phyloP scores from a whole-genome alignment of 1,139 yeast species.

The Wickerhamomyces sp. region DNA sequence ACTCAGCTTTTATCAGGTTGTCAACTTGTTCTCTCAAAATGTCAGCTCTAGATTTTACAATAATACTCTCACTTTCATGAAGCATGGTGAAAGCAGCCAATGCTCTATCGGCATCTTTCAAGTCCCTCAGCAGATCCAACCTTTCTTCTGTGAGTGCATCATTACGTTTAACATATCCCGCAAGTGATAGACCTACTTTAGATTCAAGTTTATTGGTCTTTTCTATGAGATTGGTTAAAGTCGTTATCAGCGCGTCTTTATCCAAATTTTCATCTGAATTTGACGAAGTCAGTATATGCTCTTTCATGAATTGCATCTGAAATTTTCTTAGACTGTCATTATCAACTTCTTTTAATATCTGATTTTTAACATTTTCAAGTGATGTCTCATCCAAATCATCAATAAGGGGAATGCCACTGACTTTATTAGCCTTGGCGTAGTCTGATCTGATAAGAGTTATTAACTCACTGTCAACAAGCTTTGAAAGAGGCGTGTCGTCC shows the following conservation, averaged over 20 bases:
- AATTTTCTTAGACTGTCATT: slow-evolving; percentile 6
- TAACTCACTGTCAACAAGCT: slow-evolving; percentile 32
- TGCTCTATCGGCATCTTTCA: slow-evolving; percentile 25
- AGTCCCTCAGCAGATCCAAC: slow-evolving; percentile 24
- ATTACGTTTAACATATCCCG: slow-evolving; percentile 33
- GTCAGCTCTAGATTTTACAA: slow-evolving; percentile 28
- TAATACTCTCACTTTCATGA: slow-evolving; percentile 29
- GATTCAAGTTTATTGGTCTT: slow-evolving; percentile 32
- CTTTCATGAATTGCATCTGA: slow-evolving; percentile 10
- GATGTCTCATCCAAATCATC: slow-evolving; percentile 40
- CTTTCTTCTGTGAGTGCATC: slow-evolving; percentile 26
- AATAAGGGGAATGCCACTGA: slow-evolving; percentile 27
- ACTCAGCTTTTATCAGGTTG: slow-evolving; percentile 34
- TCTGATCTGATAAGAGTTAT: slow-evolving; percentile 43
- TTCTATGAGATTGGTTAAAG: slow-evolving; percentile 23
- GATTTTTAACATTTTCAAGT: slow-evolving; percentile 26
- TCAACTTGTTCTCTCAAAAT: slow-evolving; percentile 38
- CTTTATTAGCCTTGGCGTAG: slow-evolving; percentile 27
- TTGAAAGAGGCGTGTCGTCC: slow-evolving; percentile 13
- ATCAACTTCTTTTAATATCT: slow-evolving; percentile 28
- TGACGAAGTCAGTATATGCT: slow-evolving; percentile 7
- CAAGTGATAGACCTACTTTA: slow-evolving; percentile 27
- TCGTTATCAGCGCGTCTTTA: slow-evolving; percentile 13
- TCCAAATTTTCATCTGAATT: slow-evolving; percentile 3
- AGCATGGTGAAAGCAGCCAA: slow-evolving; percentile 24